Base-by-base conservation (phyloP, 164 flowering plant genomes). In the Platanus orientalis region DNA sequence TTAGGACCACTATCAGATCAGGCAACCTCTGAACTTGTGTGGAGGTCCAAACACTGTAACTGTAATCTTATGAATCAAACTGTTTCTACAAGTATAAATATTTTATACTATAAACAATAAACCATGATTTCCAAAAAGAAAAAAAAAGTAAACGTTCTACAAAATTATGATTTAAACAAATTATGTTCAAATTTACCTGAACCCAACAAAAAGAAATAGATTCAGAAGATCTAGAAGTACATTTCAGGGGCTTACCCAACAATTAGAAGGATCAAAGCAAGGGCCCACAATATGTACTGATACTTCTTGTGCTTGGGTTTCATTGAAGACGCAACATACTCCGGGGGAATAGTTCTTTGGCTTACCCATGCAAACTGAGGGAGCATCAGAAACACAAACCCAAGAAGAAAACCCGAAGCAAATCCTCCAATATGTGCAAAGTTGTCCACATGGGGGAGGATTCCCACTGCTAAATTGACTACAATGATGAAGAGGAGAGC, bases 381-480 rank as follows among this genome's bases (percentile, higher is more conserved):
- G 10, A 90, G 95, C 23, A 94, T 88, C 44, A 94, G 77, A 66
- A 94, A 82, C 63, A 94, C 88, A 69, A 94, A 94, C 19, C 99
- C 99, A 11, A 94, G 86, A 66, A 94, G 82, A 69, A 91, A 88
- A 30, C 97, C 99, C 4, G 99, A 72, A 60, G 79, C 5, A 66
- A 94, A 92, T 54, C 97, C 99, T 76, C 99, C 97, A 55, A 94
- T 81, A 69, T 94, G 99, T 63, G 99, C 97, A 70, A 88, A 95
- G 70, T 84, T 92, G 84, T 92, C 96, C 45, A 92, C 92, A 27
- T 84, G 89, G 14, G 97, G 97, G 62, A 95, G 92, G 52, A 89
- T 75, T 59, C 97, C 99, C 42, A 95, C 81, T 0, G 89, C 97
- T 60, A 94, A 66, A 63, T 94, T 94, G 58, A 88, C 69, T n/a